Evolutionary conservation across 2,329 filamentous ascomycete genomes (phyloP), one percentile per base, ranked within the genome.

Genomic region (Dactylonectria macrodidyma): DNA sequence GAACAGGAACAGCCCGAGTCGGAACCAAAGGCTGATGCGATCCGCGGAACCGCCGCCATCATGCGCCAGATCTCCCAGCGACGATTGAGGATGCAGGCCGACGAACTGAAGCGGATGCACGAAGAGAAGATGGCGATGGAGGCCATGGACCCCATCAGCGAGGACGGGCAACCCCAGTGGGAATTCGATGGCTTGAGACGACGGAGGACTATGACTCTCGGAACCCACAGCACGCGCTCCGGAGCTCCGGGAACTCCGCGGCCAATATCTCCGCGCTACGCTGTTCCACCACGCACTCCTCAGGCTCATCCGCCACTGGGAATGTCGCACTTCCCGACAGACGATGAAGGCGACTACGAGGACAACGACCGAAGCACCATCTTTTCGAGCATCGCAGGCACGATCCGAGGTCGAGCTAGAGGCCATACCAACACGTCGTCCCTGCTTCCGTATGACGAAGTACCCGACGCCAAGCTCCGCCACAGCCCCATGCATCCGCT

Each of bases 1-100:
- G 94, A 98, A 76, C 94, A 97, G 77, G 94, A 97, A 79, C 95
- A 98, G 79, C 93, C 95, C n/a, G 96, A 99, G 81, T 92, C 93
- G 14, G 96, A 99, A 76, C 96, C 96, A 60, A 97, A 97, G 78
- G 96, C 96, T 14, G 96, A 99, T 80, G 95, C 96, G 10, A 97
- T 99, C 76, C 93, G 96, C 73, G 96, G 95, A 68, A 86, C 95
- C 16, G 95, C 94, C 7, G 94, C 95, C 54, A 94, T 99, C 66
- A 88, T 99, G 60, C 90, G 96, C 69, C 90, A 93, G 14, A 86
- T 99, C 57, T 98, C 95, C 0, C 86, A 86, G 11, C 87, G 91
- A 0, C 88, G 96, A 68, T 89, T 92, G 68, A 92, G 92, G 78
- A 92, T 92, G 85, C 94, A 98, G 79, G 86, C 90, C 8, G 90